A percentile compares a stretch with the other conserved stretches of the same genome.
Conservation (phyloP, 1,284 basidiomycete species). For the Sporisorium iseilematis-ciliati region DNA sequence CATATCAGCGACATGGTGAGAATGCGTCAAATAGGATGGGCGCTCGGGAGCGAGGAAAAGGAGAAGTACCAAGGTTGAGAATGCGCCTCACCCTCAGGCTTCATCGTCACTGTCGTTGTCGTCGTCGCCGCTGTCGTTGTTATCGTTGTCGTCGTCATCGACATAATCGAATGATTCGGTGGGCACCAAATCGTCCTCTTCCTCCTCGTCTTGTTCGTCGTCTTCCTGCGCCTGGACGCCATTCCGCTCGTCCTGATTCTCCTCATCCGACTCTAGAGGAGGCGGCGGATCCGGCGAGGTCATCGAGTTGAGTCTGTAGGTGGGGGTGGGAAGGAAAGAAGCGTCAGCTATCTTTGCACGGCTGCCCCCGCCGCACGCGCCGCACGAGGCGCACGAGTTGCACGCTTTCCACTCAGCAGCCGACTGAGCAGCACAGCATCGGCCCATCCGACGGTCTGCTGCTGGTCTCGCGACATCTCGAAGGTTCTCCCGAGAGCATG, state of each 20-base stretch:
- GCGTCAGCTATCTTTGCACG: neutral
- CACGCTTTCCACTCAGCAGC: no score
- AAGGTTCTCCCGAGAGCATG: no score
- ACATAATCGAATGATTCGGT: conserved; percentile 13
- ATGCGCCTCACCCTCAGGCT: neutral
- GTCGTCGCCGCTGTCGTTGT: conserved; percentile 10
- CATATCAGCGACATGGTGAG: conserved; percentile 13
- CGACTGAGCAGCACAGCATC: no score
- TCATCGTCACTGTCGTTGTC: conserved; percentile 3
- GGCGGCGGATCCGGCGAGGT: conserved; percentile 45
- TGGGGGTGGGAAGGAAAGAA: neutral
- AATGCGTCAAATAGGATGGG: no score
- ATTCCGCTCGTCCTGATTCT: neutral
- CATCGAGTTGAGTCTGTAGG: conserved; percentile 39
- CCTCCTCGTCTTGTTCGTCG: neutral
- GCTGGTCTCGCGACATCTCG: no score
- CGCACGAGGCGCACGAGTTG: no score
- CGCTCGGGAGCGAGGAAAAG: no score
- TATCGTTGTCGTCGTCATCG: conserved; percentile 13
- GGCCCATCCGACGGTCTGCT: no score
- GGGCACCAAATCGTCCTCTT: conserved; percentile 11
- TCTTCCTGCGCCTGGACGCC: neutral
- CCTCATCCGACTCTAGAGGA: conserved; percentile 29
- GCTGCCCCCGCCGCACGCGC: no score
- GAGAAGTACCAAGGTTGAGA: no score